A percentile compares a stretch with the other conserved stretches of the same genome.
phyloP scores from a whole-genome alignment of 176 grass and related monocot genomes.

The Aegilops tauschii region DNA sequence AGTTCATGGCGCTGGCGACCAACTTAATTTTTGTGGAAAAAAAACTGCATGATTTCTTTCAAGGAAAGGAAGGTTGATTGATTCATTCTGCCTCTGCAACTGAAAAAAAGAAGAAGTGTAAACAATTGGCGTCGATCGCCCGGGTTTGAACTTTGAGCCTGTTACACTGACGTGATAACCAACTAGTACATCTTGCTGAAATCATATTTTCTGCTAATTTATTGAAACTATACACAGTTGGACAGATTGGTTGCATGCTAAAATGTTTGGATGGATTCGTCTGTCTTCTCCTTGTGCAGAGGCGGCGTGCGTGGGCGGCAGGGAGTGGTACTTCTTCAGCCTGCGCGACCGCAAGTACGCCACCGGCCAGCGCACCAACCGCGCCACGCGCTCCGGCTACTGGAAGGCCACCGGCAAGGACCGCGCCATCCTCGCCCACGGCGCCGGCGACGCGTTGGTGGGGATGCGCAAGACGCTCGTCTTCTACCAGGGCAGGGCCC shows the following conservation, averaged over 20 bases:
- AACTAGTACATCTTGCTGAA: slow-evolving; percentile 43
- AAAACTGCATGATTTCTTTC: too few relatives aligned
- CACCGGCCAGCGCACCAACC: slow-evolving; percentile 64
- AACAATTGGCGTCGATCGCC: too few relatives aligned
- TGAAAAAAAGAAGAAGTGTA: too few relatives aligned
- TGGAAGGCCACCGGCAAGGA: slow-evolving; percentile 96
- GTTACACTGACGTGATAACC: slow-evolving; percentile 83
- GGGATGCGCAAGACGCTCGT: slow-evolving; percentile 84
- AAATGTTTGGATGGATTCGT: not conserved
- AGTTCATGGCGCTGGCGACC: not conserved
- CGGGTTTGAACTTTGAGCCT: too few relatives aligned
- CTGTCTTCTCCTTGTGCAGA: not conserved
- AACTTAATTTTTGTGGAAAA: not conserved
- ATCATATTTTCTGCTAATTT: too few relatives aligned
- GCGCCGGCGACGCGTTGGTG: not conserved
- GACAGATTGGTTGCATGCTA: not conserved
- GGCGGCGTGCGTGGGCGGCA: slow-evolving; percentile 26
- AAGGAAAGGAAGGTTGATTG: not conserved
- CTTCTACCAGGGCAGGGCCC: slow-evolving; percentile 65
- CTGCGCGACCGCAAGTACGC: slow-evolving; percentile 68
- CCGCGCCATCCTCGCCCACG: slow-evolving; percentile 27
- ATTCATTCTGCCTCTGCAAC: not conserved
- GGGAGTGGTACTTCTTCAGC: slow-evolving; percentile 86
- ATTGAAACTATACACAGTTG: not conserved
- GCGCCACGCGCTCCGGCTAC: slow-evolving; percentile 63